phyloP scores from a whole-genome alignment of 495 filamentous ascomycete genomes.

The Aspergillus heteromorphus region DNA sequence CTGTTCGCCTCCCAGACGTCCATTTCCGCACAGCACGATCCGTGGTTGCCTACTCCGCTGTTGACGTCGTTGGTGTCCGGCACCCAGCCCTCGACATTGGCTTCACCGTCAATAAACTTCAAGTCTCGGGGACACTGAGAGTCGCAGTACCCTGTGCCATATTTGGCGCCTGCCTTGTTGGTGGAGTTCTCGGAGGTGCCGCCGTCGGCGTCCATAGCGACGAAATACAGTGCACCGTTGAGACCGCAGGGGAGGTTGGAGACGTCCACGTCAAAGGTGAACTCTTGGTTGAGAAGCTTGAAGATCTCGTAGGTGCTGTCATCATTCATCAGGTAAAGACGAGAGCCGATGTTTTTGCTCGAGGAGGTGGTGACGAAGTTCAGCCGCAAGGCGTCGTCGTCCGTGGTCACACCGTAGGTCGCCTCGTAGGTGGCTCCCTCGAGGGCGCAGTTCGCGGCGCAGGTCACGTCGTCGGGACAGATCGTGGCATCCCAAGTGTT shows the following conservation, averaged over 20 bases:
- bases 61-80: constrained; percentile 55
- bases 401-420: constrained; percentile 53
- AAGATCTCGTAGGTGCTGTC: constrained; percentile 55
- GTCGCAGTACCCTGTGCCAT: constrained; percentile 76
- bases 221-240: constrained; percentile 68
- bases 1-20: constrained; percentile 70
- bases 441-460: constrained; percentile 54
- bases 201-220: constrained; percentile 60
- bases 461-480: constrained; percentile 49
- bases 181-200: constrained; percentile 43
- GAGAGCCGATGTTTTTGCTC: constrained; percentile 49
- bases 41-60: constrained; percentile 53
- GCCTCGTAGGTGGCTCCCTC: constrained; percentile 55
- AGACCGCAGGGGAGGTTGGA: constrained; percentile 62
- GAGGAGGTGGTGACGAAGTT: constrained; percentile 46
- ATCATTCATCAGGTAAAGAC: constrained; percentile 55
- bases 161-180: constrained; percentile 65
- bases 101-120: constrained; percentile 66
- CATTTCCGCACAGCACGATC: constrained; percentile 69
- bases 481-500: constrained; percentile 50
- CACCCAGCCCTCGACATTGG: constrained; percentile 57
- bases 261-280: constrained; percentile 65
- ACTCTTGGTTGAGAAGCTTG: constrained; percentile 55
- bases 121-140: constrained; percentile 62
- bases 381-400: constrained; percentile 49